A percentile compares a stretch with the other conserved stretches of the same genome.
phyloP scores from a whole-genome alignment of 2,329 filamentous ascomycete species.

The Alternaria sp. region DNA sequence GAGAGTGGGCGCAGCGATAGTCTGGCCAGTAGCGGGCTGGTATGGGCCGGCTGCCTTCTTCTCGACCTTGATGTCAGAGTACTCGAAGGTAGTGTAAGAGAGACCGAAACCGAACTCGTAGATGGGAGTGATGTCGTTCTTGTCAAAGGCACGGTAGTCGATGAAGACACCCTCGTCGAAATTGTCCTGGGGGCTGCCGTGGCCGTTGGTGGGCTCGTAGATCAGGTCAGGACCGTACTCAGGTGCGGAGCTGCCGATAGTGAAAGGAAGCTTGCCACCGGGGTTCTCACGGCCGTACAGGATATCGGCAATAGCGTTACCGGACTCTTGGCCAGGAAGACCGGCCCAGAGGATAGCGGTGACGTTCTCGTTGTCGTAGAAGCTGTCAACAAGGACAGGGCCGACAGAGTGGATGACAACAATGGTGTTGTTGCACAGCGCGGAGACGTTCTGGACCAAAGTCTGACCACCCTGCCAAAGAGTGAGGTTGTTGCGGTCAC shows the following conservation, averaged over 20 bases:
- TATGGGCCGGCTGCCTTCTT: slow-evolving; percentile 64
- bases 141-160: slow-evolving; percentile 81
- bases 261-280: slow-evolving; percentile 80
- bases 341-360: slow-evolving; percentile 85
- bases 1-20: slow-evolving; percentile 69
- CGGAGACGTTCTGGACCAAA: slow-evolving; percentile 81
- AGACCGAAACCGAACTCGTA: slow-evolving; percentile 86
- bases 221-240: slow-evolving; percentile 76
- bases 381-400: slow-evolving; percentile 78
- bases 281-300: slow-evolving; percentile 84
- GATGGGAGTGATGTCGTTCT: slow-evolving; percentile 69
- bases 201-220: slow-evolving; percentile 74
- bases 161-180: slow-evolving; percentile 84
- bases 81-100: slow-evolving; percentile 81
- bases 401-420: slow-evolving; percentile 90
- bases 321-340: slow-evolving; percentile 83
- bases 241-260: slow-evolving; percentile 72
- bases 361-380: slow-evolving; percentile 78
- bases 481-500: slow-evolving; percentile 92
- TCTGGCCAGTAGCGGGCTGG: slow-evolving; percentile 68
- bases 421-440: slow-evolving; percentile 85
- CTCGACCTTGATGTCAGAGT: slow-evolving; percentile 71
- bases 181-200: slow-evolving; percentile 72
- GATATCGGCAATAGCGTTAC: slow-evolving; percentile 81
- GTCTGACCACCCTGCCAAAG: slow-evolving; percentile 85